Base-by-base conservation (phyloP, 257 asterid genomes). In the Mentha longifolia region DNA sequence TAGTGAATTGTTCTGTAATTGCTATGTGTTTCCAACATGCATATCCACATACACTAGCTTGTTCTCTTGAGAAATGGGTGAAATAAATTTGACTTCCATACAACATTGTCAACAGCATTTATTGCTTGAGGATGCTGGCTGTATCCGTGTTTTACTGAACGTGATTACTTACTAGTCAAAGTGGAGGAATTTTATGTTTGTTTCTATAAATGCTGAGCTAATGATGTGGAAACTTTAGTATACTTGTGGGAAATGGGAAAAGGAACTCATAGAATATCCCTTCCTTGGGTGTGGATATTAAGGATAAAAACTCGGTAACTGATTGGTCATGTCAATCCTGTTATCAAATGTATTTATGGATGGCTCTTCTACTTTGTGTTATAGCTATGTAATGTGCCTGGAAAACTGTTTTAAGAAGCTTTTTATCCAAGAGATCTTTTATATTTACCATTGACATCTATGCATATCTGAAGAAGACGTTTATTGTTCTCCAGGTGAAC, bases 401-500 rank as follows among this genome's bases (percentile, higher is more conserved):
- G 52, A 14, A 16, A 61, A 61, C 25, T 8, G 25, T 37, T 20
- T 39, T 70, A 45, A 47, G 11, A 22, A 67, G 16, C 6, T 35
- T 35, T 3, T 35, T 35, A 35, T 35, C 8, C 3, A 7, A 35
- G 39, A 35, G 39, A 35, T 35, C 39, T 4, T 30, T 56, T 55
- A 33, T 17, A 11, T 66, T 31, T 50, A 19, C 12, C 77, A 61
- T n/a, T 58, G 17, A 19, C 73, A 22, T 74, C 45, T 37, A 16
- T 45, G 2, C 56, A 25, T 43, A 37, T 56, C 73, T 54, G 16
- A 39, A 62, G 55, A 28, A 49, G 59, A 43, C 28, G 31, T 10
- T 70, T 75, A 60, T 72, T 75, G 65, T 75, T 76, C 28, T 43
- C 49, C 84, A 85, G 95, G 77, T 80, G 92, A 80, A 58, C 77